Base-by-base conservation (phyloP, 306 rosid species). In the Hippophae rhamnoides region DNA sequence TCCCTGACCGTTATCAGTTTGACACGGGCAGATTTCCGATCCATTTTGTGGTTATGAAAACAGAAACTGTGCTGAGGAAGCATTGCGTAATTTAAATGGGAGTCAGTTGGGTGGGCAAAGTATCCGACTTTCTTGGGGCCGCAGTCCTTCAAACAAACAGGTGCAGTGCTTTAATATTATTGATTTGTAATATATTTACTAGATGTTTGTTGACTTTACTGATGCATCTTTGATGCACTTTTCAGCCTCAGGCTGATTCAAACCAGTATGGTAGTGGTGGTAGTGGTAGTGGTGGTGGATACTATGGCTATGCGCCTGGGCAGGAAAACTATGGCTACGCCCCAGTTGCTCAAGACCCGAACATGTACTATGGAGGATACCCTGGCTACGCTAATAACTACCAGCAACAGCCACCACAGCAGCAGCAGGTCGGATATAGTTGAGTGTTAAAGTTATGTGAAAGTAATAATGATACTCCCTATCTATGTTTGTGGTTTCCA, bases 71-170 rank as follows among this genome's bases (percentile, higher is more conserved):
- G 99, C 99, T 5, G 99, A 92, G 72, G 99, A 85, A 69, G 95
- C 96, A 5, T 69, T 92, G 43, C 76, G 83, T 51, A 8, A 57
- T 40, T 61, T 92, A 26, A 85, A 87, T 66, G 96, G 96, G 65
- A 78, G 86, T 0, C 66, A 41, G 38, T 51, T 92, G 70, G 99
- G 99, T 53, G 96, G 93, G 62, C 96, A 87, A 69, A 92, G 70
- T 53, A 89, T 92, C 38, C 84, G 99, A 11, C 93, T 92, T 54
- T 87, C 99, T 51, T 92, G 99, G 99, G 99, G 99, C 43, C 99
- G 95, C 12, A 92, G 95, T 67, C 99, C 96, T 74, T 56, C 99
- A 46, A 92, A 85, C 82, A 92, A 92, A 73, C 96, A 84, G 96
- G 99, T 88, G 42, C 14, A 52, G 13, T 41, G 23, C 40, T 38